phyloP scores from a whole-genome alignment of 306 rosid genomes.

The Alnus rubra region DNA sequence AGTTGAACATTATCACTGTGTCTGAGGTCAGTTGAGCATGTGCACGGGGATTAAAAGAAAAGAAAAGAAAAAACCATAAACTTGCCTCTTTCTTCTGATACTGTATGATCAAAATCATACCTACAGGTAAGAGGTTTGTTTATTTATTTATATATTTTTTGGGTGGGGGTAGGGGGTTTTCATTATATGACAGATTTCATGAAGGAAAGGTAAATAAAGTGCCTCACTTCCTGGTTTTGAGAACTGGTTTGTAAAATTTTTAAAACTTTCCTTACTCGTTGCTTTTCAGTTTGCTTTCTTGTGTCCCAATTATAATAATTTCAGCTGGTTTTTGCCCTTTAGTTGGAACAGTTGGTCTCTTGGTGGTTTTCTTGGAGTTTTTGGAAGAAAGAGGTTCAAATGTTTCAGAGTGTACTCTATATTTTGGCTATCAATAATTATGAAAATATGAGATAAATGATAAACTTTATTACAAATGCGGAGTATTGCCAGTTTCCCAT shows the following conservation, averaged over 20 bases:
- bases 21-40: background rate
- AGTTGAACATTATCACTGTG: background rate
- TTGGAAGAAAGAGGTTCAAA: background rate
- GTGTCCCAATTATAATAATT: background rate
- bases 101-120: no score
- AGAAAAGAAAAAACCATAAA: no score
- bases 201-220: background rate
- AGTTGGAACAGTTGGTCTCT: background rate
- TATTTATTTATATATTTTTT: no score
- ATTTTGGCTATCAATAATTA: background rate
- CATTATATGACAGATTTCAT: no score
- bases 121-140: no score
- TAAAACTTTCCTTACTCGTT: background rate
- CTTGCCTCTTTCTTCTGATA: no score
- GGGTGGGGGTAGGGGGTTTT: no score
- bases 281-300: background rate
- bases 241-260: background rate
- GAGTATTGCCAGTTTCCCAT: background rate
- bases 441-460: background rate
- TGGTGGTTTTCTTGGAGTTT: background rate
- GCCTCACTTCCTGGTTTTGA: background rate
- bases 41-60: background rate
- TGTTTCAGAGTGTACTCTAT: background rate
- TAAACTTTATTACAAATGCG: background rate
- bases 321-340: background rate